Evolutionary conservation across 345 rosid genomes (phyloP).

Genomic region (Anastatica hierochuntica): DNA sequence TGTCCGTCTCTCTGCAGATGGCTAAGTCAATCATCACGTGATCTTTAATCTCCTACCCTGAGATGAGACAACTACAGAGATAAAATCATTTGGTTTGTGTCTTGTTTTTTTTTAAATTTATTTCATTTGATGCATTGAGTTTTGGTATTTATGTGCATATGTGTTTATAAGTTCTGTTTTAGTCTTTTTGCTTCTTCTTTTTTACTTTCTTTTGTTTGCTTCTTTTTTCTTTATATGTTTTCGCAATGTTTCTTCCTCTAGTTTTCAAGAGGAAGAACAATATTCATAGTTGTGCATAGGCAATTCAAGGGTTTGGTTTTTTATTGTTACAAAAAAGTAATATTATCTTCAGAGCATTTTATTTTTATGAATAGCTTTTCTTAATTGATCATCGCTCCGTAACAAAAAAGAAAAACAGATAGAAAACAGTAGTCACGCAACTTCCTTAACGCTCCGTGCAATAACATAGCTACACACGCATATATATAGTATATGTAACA

Average conservation of each 20-base stretch:
- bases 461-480: constrained; percentile 40
- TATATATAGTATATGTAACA: too few relatives aligned
- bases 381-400: too few relatives aligned
- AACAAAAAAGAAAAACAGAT: too few relatives aligned
- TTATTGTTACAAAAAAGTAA: not conserved
- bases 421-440: constrained; percentile 15
- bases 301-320: not conserved
- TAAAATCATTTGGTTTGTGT: constrained; percentile 8
- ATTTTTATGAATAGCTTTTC: not conserved
- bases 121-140: constrained; percentile 43
- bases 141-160: constrained; percentile 44
- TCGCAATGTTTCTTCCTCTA: not conserved
- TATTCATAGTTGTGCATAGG: constrained; percentile 13
- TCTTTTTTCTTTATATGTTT: not conserved
- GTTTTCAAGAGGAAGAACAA: not conserved
- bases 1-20: constrained; percentile 57
- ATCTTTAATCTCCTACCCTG: constrained; percentile 39
- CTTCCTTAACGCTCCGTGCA: constrained; percentile 63
- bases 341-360: not conserved
- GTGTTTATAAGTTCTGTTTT: constrained; percentile 21
- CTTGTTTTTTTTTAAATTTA: not conserved
- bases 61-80: constrained; percentile 19
- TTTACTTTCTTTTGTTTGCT: not conserved
- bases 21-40: constrained; percentile 67
- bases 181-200: constrained; percentile 7